Conservation (phyloP, 1,284 basidiomycete genomes). For the Rhodotorula sp. region DNA sequence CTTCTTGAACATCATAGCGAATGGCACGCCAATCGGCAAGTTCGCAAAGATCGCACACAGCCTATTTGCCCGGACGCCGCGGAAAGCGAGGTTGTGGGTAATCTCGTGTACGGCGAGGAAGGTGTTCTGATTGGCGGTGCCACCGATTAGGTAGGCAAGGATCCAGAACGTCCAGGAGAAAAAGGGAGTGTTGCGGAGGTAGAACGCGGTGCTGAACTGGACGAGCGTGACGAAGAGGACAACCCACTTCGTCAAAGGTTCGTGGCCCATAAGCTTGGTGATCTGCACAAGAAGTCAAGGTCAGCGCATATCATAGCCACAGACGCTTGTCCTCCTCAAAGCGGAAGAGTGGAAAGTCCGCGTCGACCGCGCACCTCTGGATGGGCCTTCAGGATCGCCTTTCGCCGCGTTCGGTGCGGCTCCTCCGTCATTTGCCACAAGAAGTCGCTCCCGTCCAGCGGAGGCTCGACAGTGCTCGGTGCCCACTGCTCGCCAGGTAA, state of each 20-base stretch:
- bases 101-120: conserved; percentile 99
- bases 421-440: conserved; percentile 98
- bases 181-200: conserved; percentile 65
- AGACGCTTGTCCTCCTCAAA: not conserved
- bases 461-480: conserved; percentile 43
- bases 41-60: conserved; percentile 86
- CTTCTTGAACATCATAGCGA: conserved; percentile 88
- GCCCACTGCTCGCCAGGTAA: conserved; percentile 44
- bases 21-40: conserved; percentile 88
- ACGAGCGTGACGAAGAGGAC: conserved; percentile 73
- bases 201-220: conserved; percentile 68
- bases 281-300: conserved; percentile 57
- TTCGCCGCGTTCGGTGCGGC: conserved; percentile 82
- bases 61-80: conserved; percentile 78
- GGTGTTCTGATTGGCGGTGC: conserved; percentile 93
- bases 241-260: conserved; percentile 84
- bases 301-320: not conserved
- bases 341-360: too few species aligned
- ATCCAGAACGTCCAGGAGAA: conserved; percentile 71
- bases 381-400: conserved; percentile 88
- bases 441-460: conserved; percentile 48
- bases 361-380: conserved; percentile 66
- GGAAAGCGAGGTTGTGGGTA: conserved; percentile 95
- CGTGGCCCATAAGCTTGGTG: conserved; percentile 90
- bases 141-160: conserved; percentile 82